A percentile compares a stretch with the other conserved stretches of the same genome.
phyloP scores from a whole-genome alignment of 148 eudicot species.

The Amaranthus palmeri region DNA sequence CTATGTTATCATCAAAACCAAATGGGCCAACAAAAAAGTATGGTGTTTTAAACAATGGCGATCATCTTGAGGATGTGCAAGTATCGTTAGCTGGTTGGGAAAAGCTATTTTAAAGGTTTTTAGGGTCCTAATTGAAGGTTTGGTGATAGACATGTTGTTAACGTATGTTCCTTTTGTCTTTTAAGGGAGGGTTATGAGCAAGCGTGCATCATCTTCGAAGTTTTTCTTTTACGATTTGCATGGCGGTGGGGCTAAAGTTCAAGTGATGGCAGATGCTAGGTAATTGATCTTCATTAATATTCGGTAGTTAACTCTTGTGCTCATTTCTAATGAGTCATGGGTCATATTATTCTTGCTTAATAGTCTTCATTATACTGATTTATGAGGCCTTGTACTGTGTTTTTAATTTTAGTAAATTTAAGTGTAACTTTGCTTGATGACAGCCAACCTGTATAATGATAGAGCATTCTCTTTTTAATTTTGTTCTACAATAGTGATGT shows the following conservation, averaged over 20 bases:
- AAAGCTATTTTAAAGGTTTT: background rate
- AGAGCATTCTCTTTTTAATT: background rate
- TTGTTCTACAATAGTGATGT: background rate
- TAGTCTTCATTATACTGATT: too few species aligned
- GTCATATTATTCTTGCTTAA: too few species aligned
- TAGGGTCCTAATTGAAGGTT: background rate
- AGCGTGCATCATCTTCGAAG: constrained; percentile 64
- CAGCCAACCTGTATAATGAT: too few species aligned
- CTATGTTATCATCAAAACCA: too few species aligned
- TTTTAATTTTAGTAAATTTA: too few species aligned
- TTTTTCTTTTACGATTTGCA: constrained; percentile 80
- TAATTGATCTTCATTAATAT: too few species aligned
- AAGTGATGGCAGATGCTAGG: constrained; percentile 92
- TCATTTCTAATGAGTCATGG: too few species aligned
- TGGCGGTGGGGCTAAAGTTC: constrained; percentile 65
- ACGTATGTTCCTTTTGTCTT: constrained; percentile 13
- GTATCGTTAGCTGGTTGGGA: constrained; percentile 64
- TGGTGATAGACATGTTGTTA: background rate
- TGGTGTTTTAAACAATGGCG: constrained; percentile 54
- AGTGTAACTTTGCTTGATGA: background rate
- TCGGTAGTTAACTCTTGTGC: too few species aligned
- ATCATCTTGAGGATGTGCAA: constrained; percentile 56
- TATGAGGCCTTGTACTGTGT: too few species aligned
- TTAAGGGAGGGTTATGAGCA: constrained; percentile 84
- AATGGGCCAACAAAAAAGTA: too few species aligned